These are phyloP conservation scores for Discostella pseudostelligera DNA, from an alignment of 108 stramenopile genomes.

Conservation along the genomic window DNA sequence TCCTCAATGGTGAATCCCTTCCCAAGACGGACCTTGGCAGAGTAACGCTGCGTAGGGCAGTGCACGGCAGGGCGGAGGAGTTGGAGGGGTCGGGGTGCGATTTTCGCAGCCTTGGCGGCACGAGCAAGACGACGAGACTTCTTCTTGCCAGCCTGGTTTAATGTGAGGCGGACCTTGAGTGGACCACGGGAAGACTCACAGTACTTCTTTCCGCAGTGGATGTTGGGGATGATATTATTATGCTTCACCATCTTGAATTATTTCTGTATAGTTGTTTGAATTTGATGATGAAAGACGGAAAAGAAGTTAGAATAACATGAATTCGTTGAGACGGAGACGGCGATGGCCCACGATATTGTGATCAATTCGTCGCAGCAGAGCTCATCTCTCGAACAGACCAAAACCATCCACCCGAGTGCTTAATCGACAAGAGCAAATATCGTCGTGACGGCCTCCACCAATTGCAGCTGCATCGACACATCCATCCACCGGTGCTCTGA, in stretches of 20 bases:
- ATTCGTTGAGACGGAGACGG: no score
- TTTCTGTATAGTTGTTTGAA: not conserved
- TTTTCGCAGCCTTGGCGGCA: constrained; percentile 93
- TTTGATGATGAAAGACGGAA: not conserved
- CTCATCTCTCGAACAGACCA: no score
- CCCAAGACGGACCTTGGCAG: constrained; percentile 92
- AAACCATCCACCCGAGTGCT: no score
- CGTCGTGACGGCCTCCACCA: no score
- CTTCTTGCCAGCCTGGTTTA: constrained; percentile 97
- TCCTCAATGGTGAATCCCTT: constrained; percentile 96
- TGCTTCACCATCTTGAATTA: constrained; percentile 93
- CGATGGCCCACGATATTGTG: no score
- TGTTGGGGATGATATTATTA: constrained; percentile 98
- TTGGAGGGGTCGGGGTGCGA: constrained; percentile 93
- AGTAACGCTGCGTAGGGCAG: constrained; percentile 96
- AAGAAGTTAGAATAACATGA: no score
- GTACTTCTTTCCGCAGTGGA: constrained; percentile 99
- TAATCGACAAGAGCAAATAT: no score
- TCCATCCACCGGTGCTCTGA: no score
- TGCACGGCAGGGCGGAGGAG: constrained; percentile 94
- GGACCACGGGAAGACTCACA: constrained; percentile 82
- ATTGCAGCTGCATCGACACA: no score
- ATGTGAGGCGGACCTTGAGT: constrained; percentile 87
- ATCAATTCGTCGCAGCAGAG: no score
- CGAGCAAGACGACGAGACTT: constrained; percentile 93